Base-by-base conservation (phyloP, 1,284 basidiomycete species). In the Mrakiaceae sp. region DNA sequence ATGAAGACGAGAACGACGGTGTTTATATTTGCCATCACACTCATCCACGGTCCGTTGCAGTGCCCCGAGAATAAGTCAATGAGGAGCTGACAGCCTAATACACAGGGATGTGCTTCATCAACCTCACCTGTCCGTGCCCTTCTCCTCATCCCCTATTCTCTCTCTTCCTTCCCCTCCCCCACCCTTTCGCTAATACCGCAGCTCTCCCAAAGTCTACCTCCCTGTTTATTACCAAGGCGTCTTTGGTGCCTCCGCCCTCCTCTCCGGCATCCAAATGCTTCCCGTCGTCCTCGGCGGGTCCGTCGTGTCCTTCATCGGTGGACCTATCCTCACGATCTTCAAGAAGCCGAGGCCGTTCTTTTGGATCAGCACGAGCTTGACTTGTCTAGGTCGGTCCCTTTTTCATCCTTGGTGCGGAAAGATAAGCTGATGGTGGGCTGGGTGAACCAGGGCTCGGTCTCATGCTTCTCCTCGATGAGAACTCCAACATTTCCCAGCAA, bases 191-290 rank as follows among this genome's bases (percentile, higher is more conserved):
- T 27, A 27, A 27, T 27, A 27, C 27, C 27, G 27, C 2, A 27
- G 27, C 27, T 27, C 27, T 27, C 27, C 27, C 27, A 27, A 27
- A 27, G 27, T 27, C 27, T 60, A 50, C 16, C 48, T 60, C 4
- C 59, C 59, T 9, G 27, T 48, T 0, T 60, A 51, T 11, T 60
- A 51, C 39, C 59, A 60, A 46, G 59, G 59, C 8, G 51, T 60
- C 10, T 51, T 52, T 43, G 59, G 59, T 1, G n/a, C 8, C 9
- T 44, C 47, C 10, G 49, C 59, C 7, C 48, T 60, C 4, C 12
- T 14, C 9, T 51, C 48, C 10, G 59, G 59, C 43, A 46, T 60
- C 49, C 49, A 51, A 42, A 40, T 60, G 27, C 48, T 60, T 2
- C 59, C 59, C 9, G 59, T 60, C 5, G 47, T 49, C 7, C 48